These are phyloP conservation scores for Citrus sinensis DNA, from an alignment of 345 rosid genomes.

Conservation along the genomic window DVS_A1.0 CM039162.1:29885001-29885500, in stretches of 20 bases:
- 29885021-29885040: constrained; percentile 65
- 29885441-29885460: constrained; percentile 63
- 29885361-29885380: constrained; percentile 75
- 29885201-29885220: constrained; percentile 74
- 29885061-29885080: constrained; percentile 43
- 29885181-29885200: constrained; percentile 49
- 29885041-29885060: constrained; percentile 58
- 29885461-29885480: constrained; percentile 59
- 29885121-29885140: constrained; percentile 83
- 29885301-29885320: constrained; percentile 74
- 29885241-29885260: constrained; percentile 54
- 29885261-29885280: constrained; percentile 64
- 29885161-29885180: constrained; percentile 48
- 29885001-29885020: constrained; percentile 66
- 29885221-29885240: constrained; percentile 76
- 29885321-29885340: constrained; percentile 71
- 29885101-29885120: constrained; percentile 66
- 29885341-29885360: constrained; percentile 46
- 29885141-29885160: constrained; percentile 62
- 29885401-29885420: constrained; percentile 66
- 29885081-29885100: constrained; percentile 57
- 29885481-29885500: constrained; percentile 66
- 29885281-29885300: constrained; percentile 60
- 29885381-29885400: constrained; percentile 53
- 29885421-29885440: constrained; percentile 85